Percentiles rank a stretch among this genome's conserved stretches.
These are phyloP conservation scores for Hyphodiscus hymeniophilus DNA, from an alignment of 495 filamentous ascomycete species.

Conservation along the genomic window DNA sequence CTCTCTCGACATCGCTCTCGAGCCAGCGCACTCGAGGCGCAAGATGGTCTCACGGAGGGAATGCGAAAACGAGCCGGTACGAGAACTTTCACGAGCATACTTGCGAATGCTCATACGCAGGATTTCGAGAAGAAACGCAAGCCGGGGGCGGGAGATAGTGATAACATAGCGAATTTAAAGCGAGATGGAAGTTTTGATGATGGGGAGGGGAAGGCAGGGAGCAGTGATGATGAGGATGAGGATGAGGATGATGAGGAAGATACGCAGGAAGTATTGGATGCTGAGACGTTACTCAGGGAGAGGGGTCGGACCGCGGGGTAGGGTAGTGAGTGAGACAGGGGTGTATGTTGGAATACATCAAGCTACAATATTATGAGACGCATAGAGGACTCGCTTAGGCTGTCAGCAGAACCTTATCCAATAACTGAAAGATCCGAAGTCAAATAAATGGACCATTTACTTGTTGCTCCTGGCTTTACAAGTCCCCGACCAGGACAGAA, in stretches of 20 bases:
- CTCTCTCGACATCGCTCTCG: conserved; percentile 6
- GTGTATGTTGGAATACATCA: too few species aligned
- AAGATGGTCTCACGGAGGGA: not conserved
- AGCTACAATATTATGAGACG: too few species aligned
- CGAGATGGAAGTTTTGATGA: conserved; percentile 4
- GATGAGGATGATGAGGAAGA: conserved; percentile 16
- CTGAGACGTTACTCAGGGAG: conserved; percentile 18
- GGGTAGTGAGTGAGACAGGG: too few species aligned
- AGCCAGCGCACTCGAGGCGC: conserved; percentile 7
- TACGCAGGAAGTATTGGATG: conserved; percentile 15
- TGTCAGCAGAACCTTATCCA: too few species aligned
- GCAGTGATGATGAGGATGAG: conserved; percentile 7
- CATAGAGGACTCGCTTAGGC: too few species aligned
- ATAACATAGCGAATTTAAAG: conserved; percentile 1
- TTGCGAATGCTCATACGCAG: conserved; percentile 71
- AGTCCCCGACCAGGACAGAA: too few species aligned
- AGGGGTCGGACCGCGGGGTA: too few species aligned
- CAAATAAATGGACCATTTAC: too few species aligned
- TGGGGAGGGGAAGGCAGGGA: not conserved
- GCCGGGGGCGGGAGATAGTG: conserved; percentile 25
- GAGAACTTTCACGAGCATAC: conserved; percentile 42
- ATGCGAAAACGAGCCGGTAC: conserved; percentile 18
- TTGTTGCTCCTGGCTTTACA: too few species aligned
- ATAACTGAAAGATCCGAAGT: too few species aligned
- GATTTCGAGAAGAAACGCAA: conserved; percentile 74